Percentiles rank a stretch among this genome's conserved stretches.
These are phyloP conservation scores for Ambrosia artemisiifolia DNA, from an alignment of 129 eudicot genomes.

Conservation along the genomic window DNA sequence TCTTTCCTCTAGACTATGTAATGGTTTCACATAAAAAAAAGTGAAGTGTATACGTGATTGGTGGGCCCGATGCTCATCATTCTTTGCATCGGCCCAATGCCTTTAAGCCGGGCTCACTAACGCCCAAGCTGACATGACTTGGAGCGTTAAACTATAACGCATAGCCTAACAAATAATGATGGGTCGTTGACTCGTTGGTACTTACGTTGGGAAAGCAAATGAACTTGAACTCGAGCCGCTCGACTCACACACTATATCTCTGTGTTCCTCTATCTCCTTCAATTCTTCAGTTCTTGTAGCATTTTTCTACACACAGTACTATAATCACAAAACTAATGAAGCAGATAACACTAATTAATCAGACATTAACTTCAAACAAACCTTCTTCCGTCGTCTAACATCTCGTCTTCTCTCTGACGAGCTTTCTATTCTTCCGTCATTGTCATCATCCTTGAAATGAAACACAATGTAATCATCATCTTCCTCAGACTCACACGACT, in stretches of 20 bases:
- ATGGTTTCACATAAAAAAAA: no score
- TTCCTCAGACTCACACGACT: constrained; percentile 44
- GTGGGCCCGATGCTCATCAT: no score
- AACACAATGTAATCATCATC: constrained; percentile 86
- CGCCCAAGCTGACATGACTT: no score
- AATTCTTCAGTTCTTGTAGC: constrained; percentile 19
- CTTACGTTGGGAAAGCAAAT: constrained; percentile 74
- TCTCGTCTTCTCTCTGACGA: constrained; percentile 6
- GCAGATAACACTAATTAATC: neutral
- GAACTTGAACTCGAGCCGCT: constrained; percentile 62
- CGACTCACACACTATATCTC: constrained; percentile 32
- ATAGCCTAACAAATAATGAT: neutral
- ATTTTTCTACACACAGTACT: constrained; percentile 15
- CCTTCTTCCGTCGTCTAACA: constrained; percentile 35
- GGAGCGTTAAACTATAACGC: no score
- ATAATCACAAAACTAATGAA: neutral
- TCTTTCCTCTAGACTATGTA: no score
- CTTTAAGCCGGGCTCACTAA: no score
- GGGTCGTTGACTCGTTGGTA: neutral
- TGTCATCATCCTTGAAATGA: constrained; percentile 55
- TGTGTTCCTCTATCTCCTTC: constrained; percentile 25
- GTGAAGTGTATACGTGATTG: no score
- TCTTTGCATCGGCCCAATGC: no score
- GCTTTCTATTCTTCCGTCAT: constrained; percentile 27
- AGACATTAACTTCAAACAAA: constrained; percentile 7